A percentile compares a stretch with the other conserved stretches of the same genome.
These are phyloP conservation scores for Pseudogymnoascus sp. DNA, from an alignment of 2,329 filamentous ascomycete species.

Conservation along the genomic window DNA sequence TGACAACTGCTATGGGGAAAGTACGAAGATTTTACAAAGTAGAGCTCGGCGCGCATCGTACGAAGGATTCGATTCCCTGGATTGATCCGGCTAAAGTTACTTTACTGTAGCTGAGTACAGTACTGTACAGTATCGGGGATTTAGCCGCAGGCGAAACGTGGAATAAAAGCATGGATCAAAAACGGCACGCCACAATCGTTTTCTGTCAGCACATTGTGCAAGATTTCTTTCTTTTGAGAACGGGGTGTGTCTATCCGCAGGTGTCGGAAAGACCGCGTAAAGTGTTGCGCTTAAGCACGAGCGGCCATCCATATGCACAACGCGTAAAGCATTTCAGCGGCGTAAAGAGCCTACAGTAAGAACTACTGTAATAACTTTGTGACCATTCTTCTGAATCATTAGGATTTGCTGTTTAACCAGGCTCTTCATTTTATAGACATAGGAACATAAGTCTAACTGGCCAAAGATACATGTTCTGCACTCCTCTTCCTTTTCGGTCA, in stretches of 20 bases:
- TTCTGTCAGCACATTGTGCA: background rate
- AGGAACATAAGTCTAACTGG: background rate
- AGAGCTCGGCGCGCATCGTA: background rate
- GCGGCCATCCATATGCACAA: background rate
- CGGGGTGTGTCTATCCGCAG: background rate
- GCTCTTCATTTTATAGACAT: background rate
- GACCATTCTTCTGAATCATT: background rate
- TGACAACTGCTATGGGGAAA: background rate
- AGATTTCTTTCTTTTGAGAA: background rate
- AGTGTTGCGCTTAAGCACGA: background rate
- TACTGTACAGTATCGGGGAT: background rate
- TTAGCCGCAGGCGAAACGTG: background rate
- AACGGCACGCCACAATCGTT: background rate
- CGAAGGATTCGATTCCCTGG: background rate
- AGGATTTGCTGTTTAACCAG: background rate
- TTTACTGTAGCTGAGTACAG: background rate
- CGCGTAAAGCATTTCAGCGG: background rate
- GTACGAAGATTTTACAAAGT: background rate
- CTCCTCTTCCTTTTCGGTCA: background rate
- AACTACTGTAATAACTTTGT: background rate
- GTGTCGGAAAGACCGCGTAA: background rate
- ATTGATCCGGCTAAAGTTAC: background rate
- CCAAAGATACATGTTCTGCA: background rate
- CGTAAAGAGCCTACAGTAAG: background rate
- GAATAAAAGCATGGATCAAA: background rate